Evolutionary conservation across 192 early-diverging fungal genomes (phyloP).

Genomic region (Linnemannia exigua): DNA sequence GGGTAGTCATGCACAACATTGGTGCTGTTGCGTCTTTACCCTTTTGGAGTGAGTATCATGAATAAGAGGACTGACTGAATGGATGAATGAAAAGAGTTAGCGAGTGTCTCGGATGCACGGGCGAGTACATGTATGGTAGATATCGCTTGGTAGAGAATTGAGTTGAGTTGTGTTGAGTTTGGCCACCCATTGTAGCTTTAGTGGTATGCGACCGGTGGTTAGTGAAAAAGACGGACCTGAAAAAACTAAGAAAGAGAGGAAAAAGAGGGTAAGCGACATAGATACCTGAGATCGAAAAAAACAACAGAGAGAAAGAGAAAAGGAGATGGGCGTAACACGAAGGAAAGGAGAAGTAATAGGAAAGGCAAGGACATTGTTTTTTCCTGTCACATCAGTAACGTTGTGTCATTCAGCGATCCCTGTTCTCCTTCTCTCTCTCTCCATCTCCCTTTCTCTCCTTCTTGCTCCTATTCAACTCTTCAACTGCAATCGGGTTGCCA

Average conservation of each 20-base stretch:
- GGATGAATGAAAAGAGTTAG: background rate
- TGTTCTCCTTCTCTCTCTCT: background rate
- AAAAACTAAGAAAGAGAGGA: background rate
- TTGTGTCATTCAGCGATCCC: background rate
- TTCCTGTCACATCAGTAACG: background rate
- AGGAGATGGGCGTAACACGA: constrained; percentile 5
- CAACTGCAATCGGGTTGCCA: no score
- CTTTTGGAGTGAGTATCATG: background rate
- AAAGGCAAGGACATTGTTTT: background rate
- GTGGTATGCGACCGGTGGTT: background rate
- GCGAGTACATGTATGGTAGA: background rate
- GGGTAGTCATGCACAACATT: background rate
- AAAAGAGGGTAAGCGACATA: background rate
- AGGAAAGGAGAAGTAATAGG: background rate
- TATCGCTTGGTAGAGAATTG: background rate
- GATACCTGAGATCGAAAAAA: constrained; percentile 6
- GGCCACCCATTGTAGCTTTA: background rate
- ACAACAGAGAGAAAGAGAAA: background rate
- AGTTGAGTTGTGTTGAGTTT: background rate
- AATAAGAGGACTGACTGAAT: background rate
- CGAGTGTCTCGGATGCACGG: background rate
- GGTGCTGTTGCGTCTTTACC: background rate
- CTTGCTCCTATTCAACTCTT: background rate
- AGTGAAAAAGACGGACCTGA: background rate
- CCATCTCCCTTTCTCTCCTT: background rate